phyloP scores from a whole-genome alignment of 305 asterid genomes.

The Solanum aculeatissimum region DNA sequence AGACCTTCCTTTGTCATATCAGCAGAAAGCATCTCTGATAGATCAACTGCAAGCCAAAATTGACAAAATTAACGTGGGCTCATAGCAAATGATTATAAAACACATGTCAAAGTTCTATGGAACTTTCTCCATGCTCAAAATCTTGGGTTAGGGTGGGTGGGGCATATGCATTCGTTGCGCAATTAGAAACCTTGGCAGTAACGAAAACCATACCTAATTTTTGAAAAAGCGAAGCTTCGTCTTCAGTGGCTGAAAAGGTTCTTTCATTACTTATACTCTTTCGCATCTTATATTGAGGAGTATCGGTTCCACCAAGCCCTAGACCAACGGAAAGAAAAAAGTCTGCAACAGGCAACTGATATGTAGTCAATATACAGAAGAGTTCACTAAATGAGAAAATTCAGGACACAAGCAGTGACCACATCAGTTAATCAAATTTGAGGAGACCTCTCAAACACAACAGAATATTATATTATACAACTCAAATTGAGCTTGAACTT shows the following conservation, averaged over 20 bases:
- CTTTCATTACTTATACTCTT: slow-evolving; percentile 93
- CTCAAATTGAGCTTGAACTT: background rate
- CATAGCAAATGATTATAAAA: background rate
- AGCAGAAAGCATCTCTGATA: slow-evolving; percentile 72
- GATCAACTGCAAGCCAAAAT: slow-evolving; percentile 47
- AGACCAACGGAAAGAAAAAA: slow-evolving; percentile 83
- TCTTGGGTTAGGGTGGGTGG: background rate
- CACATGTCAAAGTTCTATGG: background rate
- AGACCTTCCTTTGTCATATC: slow-evolving; percentile 76
- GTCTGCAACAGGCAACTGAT: slow-evolving; percentile 34
- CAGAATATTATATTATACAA: background rate
- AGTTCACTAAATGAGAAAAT: background rate
- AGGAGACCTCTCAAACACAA: background rate
- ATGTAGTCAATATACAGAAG: background rate
- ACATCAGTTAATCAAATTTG: background rate
- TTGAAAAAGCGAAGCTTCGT: slow-evolving; percentile 44
- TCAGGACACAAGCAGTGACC: background rate
- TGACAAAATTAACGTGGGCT: background rate
- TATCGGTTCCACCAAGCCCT: slow-evolving; percentile 84
- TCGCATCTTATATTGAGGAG: slow-evolving; percentile 51
- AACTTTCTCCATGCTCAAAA: background rate
- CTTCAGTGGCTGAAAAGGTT: slow-evolving; percentile 75
- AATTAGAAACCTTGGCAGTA: background rate
- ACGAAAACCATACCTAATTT: slow-evolving; percentile 48
- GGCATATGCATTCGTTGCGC: background rate